A percentile compares a stretch with the other conserved stretches of the same genome.
Conservation (phyloP, 176 grass and related monocot genomes). For the Oryza nivara region DNA sequence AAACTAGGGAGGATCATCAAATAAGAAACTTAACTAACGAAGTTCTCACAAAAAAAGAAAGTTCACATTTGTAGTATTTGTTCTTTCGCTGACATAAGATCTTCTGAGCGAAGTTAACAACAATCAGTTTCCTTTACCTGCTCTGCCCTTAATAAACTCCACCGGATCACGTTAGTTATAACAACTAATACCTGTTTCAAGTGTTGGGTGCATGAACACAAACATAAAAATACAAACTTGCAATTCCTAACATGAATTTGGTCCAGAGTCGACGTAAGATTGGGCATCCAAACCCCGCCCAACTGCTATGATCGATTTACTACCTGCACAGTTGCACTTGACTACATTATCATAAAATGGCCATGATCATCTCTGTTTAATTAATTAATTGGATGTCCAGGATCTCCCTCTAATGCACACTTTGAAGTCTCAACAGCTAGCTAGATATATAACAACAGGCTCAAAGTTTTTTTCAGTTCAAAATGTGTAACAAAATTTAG, state of each 20-base stretch:
- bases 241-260: constrained; percentile 13
- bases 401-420: neutral
- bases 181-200: constrained; percentile 38
- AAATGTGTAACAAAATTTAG: too few relatives aligned
- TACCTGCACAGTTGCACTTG: neutral
- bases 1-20: too few relatives aligned
- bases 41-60: neutral
- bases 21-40: neutral
- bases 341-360: neutral
- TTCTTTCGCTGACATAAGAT: neutral
- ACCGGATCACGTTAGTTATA: constrained; percentile 48
- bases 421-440: neutral
- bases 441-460: too few relatives aligned
- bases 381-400: neutral
- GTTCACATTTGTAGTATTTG: neutral
- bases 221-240: constrained; percentile 34
- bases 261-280: constrained; percentile 15
- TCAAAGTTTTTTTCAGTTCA: too few relatives aligned
- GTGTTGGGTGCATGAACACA: constrained; percentile 16
- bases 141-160: constrained; percentile 25
- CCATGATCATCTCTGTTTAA: neutral
- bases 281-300: neutral
- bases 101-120: neutral
- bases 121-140: constrained; percentile 12
- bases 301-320: neutral